phyloP scores from a whole-genome alignment of 2,329 filamentous ascomycete species.

The Capronia coronata region DNA sequence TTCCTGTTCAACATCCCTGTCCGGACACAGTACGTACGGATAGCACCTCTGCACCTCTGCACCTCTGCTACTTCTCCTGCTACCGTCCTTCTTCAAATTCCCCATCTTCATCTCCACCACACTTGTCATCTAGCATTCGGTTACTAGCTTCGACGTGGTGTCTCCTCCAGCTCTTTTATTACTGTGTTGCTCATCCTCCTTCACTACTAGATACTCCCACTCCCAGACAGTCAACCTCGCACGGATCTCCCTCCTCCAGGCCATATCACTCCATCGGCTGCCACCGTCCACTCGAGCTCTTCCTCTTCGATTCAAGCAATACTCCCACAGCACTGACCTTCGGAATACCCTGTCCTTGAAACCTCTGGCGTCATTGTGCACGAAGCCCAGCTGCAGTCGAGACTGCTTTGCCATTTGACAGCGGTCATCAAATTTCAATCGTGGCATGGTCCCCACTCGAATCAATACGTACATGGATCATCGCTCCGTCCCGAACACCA shows the following conservation, averaged over 20 bases:
- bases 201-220: neutral
- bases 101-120: conserved; percentile 1
- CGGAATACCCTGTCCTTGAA: neutral
- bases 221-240: neutral
- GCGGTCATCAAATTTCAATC: conserved; percentile 6
- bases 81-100: neutral
- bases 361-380: neutral
- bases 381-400: neutral
- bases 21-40: neutral
- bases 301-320: neutral
- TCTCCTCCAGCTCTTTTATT: neutral
- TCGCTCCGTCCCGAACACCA: neutral
- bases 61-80: neutral
- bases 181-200: neutral
- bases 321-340: neutral
- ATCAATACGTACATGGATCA: neutral
- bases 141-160: neutral
- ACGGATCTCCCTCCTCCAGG: neutral
- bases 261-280: neutral
- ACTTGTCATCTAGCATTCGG: neutral
- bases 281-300: neutral
- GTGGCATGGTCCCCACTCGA: neutral
- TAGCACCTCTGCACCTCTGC: neutral
- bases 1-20: too few relatives aligned
- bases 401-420: conserved; percentile 3